Percentiles rank a stretch among this genome's conserved stretches.
Conservation (phyloP, 768 basidiomycete genomes). For the Naganishia onofrii region DNA sequence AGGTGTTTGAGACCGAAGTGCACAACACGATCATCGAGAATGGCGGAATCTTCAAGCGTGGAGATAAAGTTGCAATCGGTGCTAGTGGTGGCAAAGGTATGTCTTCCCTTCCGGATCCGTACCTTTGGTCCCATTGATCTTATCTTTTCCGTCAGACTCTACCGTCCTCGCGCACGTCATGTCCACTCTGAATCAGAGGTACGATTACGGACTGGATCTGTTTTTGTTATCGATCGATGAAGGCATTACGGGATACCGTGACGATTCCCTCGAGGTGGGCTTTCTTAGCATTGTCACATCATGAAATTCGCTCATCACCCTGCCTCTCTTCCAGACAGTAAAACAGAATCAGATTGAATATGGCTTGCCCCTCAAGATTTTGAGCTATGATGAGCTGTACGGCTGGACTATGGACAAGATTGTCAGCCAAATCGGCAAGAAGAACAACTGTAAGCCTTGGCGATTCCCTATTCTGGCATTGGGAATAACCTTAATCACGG, state of each 20-base stretch:
- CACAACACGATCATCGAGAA: conserved; percentile 90
- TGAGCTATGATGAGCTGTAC: conserved; percentile 92
- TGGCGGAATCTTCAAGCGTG: conserved; percentile 70
- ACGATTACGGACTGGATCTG: conserved; percentile 84
- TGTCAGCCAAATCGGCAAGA: conserved; percentile 87
- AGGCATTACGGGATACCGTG: conserved; percentile 95
- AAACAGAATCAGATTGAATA: conserved; percentile 96
- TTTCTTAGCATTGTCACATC: background rate
- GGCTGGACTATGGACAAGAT: conserved; percentile 99
- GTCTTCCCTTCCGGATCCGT: conserved; percentile 31
- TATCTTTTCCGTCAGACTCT: conserved; percentile 64
- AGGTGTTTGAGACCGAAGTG: conserved; percentile 95
- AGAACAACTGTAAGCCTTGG: conserved; percentile 75
- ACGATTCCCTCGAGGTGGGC: conserved; percentile 87
- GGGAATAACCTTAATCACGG: background rate
- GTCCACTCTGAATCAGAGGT: conserved; percentile 90
- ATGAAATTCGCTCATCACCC: background rate
- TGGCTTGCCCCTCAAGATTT: conserved; percentile 87
- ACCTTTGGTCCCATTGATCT: too few species aligned
- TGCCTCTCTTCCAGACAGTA: conserved; percentile 69
- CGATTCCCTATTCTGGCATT: background rate
- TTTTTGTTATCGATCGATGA: conserved; percentile 96
- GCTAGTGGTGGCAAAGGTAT: conserved; percentile 96
- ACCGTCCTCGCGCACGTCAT: conserved; percentile 97
- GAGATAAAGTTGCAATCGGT: conserved; percentile 92